phyloP scores from a whole-genome alignment of 139 green algal genomes.

The Raphidocelis subcapitata region DNA sequence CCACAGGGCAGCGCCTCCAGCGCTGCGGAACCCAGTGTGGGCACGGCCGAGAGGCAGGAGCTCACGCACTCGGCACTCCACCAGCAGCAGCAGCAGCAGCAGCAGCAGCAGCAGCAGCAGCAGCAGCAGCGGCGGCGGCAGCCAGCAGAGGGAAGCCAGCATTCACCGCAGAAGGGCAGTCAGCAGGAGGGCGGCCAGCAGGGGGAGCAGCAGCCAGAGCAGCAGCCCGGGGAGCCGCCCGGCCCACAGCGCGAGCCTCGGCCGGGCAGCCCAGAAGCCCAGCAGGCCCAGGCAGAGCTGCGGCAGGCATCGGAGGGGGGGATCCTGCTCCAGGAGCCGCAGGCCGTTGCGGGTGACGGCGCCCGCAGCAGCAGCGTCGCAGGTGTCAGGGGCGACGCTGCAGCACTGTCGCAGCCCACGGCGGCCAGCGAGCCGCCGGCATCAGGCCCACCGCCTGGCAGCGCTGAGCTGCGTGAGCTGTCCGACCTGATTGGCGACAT shows the following conservation, averaged over 20 bases:
- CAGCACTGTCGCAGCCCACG: too few relatives aligned
- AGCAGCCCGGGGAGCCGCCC: neutral
- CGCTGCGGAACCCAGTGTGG: too few relatives aligned
- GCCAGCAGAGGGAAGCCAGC: neutral
- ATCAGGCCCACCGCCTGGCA: too few relatives aligned
- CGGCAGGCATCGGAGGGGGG: too few relatives aligned
- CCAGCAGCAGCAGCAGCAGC: neutral
- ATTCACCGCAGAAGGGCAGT: neutral
- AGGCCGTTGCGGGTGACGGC: neutral
- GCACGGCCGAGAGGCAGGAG: too few relatives aligned
- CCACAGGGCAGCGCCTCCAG: too few relatives aligned
- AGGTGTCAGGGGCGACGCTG: neutral
- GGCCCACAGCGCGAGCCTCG: neutral
- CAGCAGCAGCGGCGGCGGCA: slow-evolving; percentile 2
- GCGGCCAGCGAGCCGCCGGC: too few relatives aligned
- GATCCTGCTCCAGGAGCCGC: neutral
- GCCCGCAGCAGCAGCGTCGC: neutral
- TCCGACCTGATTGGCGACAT: too few relatives aligned
- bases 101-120: slow-evolving; percentile 3
- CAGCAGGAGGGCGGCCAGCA: neutral
- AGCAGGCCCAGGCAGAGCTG: too few relatives aligned
- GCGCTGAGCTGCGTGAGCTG: too few relatives aligned
- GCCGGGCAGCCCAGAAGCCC: neutral
- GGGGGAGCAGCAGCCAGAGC: neutral
- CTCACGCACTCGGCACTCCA: neutral